Evolutionary conservation across 2,329 filamentous ascomycete species (phyloP).

Genomic region (Onygena corvina): DNA sequence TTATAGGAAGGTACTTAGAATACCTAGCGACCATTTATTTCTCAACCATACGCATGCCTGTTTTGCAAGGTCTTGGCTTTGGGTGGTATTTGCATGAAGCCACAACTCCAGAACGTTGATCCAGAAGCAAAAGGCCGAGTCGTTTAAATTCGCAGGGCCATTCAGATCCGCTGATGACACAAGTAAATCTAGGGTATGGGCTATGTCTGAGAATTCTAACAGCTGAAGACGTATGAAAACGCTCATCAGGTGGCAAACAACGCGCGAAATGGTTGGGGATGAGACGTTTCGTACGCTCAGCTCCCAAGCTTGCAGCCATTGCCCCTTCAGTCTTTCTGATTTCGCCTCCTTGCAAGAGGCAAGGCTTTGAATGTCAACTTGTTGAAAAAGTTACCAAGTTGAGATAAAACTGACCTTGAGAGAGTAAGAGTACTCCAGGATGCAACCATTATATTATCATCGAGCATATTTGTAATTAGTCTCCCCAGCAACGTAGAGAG

Average conservation of each 20-base stretch:
- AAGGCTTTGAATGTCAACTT: conserved; percentile 21
- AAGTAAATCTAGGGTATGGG: conserved; percentile 59
- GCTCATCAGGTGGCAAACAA: conserved; percentile 62
- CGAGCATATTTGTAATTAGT: conserved; percentile 48
- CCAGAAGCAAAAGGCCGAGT: conserved; percentile 66
- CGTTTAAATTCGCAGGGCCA: conserved; percentile 66
- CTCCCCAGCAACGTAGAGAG: conserved; percentile 46
- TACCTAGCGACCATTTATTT: conserved; percentile 70
- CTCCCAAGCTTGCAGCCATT: conserved; percentile 68
- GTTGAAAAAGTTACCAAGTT: conserved; percentile 2
- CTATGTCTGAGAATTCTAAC: conserved; percentile 54
- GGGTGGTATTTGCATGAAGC: conserved; percentile 55
- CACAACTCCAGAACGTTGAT: conserved; percentile 53
- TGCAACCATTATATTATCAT: conserved; percentile 55
- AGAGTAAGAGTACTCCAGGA: conserved; percentile 81
- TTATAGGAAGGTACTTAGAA: conserved; percentile 20
- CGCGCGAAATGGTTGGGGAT: conserved; percentile 58
- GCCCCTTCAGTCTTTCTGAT: conserved; percentile 31
- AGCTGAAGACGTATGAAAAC: conserved; percentile 54
- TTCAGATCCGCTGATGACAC: conserved; percentile 67
- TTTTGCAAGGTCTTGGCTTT: conserved; percentile 54
- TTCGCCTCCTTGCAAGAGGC: conserved; percentile 26
- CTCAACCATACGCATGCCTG: conserved; percentile 72
- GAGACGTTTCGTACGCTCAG: conserved; percentile 58
- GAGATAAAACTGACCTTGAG: conserved; percentile 52